Base-by-base conservation (phyloP, 306 rosid genomes). In the Castanea crenata region DNA sequence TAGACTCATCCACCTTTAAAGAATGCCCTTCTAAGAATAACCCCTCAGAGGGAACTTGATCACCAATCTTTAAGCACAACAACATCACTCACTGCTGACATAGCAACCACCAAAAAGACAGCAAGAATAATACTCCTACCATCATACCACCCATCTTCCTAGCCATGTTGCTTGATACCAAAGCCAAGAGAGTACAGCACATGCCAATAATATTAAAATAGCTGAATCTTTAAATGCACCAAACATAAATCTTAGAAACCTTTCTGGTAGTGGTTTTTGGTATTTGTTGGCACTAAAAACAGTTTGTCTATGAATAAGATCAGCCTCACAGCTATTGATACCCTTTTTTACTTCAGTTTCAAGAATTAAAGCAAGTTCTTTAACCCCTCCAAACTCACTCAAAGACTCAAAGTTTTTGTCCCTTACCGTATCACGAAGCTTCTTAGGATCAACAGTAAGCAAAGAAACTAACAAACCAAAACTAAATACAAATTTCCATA, bases 91-190 rank as follows among this genome's bases (percentile, higher is more conserved):
- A n/a, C n/a, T n/a, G n/a, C n/a, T n/a, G n/a, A n/a, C n/a, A n/a
- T n/a, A n/a, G n/a, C n/a, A n/a, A n/a, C n/a, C n/a, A n/a, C n/a
- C n/a, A n/a, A 41, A 41, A 14, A 25, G 32, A 74, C 61, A 67
- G 74, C 79, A 5, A 73, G 5, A 8, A 72, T 57, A 32, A 80
- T n/a, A 4, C 83, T 80, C 19, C 83, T 79, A 25, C 83, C 83
- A 31, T 80, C 83, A 56, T 71, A 80, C 83, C 83, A 74, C 41
- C 83, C 83, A 27, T 65, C 68, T 1, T 41, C 68, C 83, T 74
- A 80, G 13, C 83, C 83, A 35, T 55, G 58, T 46, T 80, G 69
- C 55, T 80, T 80, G 41, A 80, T 80, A 2, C 83, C 78, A 49
- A 80, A 80, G 38, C 31, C 78, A 13, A 80, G 55, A 23, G 83